phyloP scores from a whole-genome alignment of 495 filamentous ascomycete species.

The Hypomontagnella monticulosa region DNA sequence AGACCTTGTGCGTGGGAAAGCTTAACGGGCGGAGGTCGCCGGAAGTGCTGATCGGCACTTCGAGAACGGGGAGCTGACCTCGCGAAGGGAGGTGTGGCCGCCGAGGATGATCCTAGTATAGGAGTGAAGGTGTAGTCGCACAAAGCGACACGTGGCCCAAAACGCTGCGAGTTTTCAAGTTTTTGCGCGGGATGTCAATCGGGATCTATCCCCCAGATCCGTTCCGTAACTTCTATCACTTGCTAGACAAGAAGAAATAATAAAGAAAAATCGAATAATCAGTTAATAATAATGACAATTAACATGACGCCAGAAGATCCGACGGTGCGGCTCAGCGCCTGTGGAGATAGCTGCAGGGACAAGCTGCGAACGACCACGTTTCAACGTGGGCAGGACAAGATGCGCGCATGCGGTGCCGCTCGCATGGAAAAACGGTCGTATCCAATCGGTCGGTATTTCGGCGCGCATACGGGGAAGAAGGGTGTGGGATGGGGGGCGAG shows the following conservation, averaged over 20 bases:
- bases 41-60: not conserved
- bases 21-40: not conserved
- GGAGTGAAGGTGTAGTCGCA: conserved; percentile 28
- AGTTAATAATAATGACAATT: too few species aligned
- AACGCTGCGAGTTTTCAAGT: not conserved
- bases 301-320: conserved; percentile 19
- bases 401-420: conserved; percentile 20
- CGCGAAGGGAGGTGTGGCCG: not conserved
- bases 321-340: conserved; percentile 31
- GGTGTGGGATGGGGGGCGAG: not conserved
- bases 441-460: conserved; percentile 40
- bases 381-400: conserved; percentile 35
- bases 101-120: conserved; percentile 37
- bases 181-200: too few species aligned
- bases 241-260: too few species aligned
- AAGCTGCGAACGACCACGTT: conserved; percentile 38
- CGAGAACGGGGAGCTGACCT: too few species aligned
- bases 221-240: too few species aligned
- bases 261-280: too few species aligned
- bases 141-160: conserved; percentile 31
- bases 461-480: conserved; percentile 22
- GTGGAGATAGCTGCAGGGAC: conserved; percentile 38
- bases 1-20: not conserved
- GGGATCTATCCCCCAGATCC: too few species aligned
- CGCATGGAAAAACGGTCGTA: conserved; percentile 32